Percentiles rank a stretch among this genome's conserved stretches.
Evolutionary conservation across 441 rosid species (phyloP).

Genomic region (Brassica balearica): DNA sequence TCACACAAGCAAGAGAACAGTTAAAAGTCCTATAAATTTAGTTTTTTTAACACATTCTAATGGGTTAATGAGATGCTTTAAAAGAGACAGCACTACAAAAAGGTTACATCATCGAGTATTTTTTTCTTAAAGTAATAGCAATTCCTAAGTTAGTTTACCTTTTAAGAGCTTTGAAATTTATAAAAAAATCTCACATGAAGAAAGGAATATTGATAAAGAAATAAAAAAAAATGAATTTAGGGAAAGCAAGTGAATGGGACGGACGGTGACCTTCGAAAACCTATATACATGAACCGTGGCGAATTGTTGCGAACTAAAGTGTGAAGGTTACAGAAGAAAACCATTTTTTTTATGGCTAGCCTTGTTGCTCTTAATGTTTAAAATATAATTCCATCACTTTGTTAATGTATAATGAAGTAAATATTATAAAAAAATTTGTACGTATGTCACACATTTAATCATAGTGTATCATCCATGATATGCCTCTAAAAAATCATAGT

Average conservation of each 20-base stretch:
- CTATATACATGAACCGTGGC: slow-evolving; percentile 32
- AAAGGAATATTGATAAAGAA: slow-evolving; percentile 9
- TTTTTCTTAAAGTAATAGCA: slow-evolving; percentile 23
- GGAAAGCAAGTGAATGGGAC: slow-evolving; percentile 26
- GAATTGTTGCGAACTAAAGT: slow-evolving; percentile 33
- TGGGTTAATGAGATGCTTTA: no score
- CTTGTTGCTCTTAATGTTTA: slow-evolving; percentile 6
- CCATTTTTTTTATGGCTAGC: slow-evolving; percentile 16
- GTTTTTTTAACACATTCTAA: no score
- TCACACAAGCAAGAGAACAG: background rate
- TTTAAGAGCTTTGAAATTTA: background rate
- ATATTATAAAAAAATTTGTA: background rate
- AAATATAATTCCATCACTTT: slow-evolving; percentile 14
- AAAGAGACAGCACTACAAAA: slow-evolving; percentile 1
- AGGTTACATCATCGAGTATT: slow-evolving; percentile 22
- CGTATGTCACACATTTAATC: no score
- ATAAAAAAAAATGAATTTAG: slow-evolving; percentile 9
- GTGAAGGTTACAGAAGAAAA: slow-evolving; percentile 15
- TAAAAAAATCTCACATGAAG: slow-evolving; percentile 24
- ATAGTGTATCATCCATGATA: no score
- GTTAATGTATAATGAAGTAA: slow-evolving; percentile 7
- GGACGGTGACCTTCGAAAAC: slow-evolving; percentile 37
- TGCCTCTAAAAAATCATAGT: no score
- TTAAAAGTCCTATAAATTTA: background rate
- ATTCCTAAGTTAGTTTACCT: slow-evolving; percentile 22